A percentile compares a stretch with the other conserved stretches of the same genome.
phyloP scores from a whole-genome alignment of 2,329 filamentous ascomycete species.

The Sphaerostilbella broomeana region DNA sequence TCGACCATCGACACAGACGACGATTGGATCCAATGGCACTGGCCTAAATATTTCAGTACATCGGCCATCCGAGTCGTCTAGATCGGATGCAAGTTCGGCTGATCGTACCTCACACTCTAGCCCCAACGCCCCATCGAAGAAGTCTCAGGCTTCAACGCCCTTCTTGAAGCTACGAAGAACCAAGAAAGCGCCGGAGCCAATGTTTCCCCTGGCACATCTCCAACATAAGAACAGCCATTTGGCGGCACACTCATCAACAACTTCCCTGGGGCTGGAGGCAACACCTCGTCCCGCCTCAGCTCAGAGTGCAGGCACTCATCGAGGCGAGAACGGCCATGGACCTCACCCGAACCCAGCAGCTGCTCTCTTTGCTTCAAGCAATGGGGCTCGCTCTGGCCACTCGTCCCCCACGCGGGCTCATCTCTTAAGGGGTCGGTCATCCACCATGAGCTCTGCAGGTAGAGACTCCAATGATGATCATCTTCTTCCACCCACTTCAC shows the following conservation, averaged over 20 bases:
- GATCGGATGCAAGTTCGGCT: constrained; percentile 76
- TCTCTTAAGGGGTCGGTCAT: constrained; percentile 69
- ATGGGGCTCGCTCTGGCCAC: constrained; percentile 45
- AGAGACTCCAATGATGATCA: constrained; percentile 66
- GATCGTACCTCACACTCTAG: constrained; percentile 56
- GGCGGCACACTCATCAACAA: constrained; percentile 33
- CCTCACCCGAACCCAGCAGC: constrained; percentile 16
- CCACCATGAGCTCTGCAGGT: constrained; percentile 78
- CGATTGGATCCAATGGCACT: constrained; percentile 23
- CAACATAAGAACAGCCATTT: constrained; percentile 56
- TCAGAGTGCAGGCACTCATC: constrained; percentile 24
- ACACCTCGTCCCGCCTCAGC: constrained; percentile 32
- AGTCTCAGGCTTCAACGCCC: constrained; percentile 56
- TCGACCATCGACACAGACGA: constrained; percentile 25
- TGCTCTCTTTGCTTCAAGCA: constrained; percentile 33
- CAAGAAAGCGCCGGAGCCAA: constrained; percentile 63
- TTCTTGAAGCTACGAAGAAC: constrained; percentile 79
- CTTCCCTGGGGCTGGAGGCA: constrained; percentile 32
- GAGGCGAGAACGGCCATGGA: constrained; percentile 16
- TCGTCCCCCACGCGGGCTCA: constrained; percentile 62
- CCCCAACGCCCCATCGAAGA: constrained; percentile 54
- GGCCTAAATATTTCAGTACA: constrained; percentile 45
- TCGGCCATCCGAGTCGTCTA: constrained; percentile 65
- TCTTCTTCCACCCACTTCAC: constrained; percentile 57
- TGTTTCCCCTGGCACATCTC: constrained; percentile 84